Conservation (phyloP, 2,329 filamentous ascomycete species). For the Trichoderma atroviride region DNA sequence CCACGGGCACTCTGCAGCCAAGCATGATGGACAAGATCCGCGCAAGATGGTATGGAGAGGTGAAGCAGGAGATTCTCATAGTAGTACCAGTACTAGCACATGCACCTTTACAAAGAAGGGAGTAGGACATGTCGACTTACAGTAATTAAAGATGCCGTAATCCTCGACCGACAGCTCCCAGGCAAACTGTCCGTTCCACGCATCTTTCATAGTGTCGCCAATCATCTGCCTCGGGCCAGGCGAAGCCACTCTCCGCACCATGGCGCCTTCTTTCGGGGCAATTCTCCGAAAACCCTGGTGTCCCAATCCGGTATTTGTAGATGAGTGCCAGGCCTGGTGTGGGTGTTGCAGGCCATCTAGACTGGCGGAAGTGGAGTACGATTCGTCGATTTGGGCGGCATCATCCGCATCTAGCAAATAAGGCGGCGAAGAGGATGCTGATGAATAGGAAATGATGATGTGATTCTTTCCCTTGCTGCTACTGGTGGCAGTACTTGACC, state of each 20-base stretch:
- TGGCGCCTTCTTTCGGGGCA: slow-evolving; percentile 3
- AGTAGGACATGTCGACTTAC: neutral
- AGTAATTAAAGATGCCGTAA: slow-evolving; percentile 20
- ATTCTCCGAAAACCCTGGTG: slow-evolving; percentile 16
- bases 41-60: too few relatives aligned
- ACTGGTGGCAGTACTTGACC: neutral
- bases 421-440: neutral
- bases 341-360: neutral
- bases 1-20: neutral
- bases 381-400: neutral
- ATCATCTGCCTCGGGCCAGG: slow-evolving; percentile 20
- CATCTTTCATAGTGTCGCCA: slow-evolving; percentile 20
- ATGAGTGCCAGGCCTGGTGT: neutral
- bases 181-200: slow-evolving; percentile 13
- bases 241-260: neutral
- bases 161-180: slow-evolving; percentile 21
- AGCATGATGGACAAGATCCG: neutral
- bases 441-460: neutral
- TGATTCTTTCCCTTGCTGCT: neutral
- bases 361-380: slow-evolving; percentile 2
- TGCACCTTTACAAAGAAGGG: neutral
- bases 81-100: neutral
- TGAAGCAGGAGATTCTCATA: neutral
- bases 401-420: neutral
- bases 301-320: neutral